Percentiles rank a stretch among this genome's conserved stretches.
Evolutionary conservation across 2,329 filamentous ascomycete genomes (phyloP).

Genomic region (Aschersonia sp.): DNA sequence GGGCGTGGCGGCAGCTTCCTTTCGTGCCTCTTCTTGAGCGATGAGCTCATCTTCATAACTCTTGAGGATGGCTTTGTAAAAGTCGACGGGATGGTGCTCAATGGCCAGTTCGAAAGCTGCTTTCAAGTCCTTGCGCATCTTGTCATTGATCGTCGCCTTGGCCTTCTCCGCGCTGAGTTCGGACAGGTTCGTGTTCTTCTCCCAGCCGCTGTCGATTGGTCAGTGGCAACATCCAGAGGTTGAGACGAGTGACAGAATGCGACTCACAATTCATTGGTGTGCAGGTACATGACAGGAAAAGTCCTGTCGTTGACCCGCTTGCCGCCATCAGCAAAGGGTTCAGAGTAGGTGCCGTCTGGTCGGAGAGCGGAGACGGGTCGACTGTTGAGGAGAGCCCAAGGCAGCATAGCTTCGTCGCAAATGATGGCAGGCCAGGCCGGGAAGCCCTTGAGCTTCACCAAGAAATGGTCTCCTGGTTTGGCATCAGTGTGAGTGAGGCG

Average conservation of each 20-base stretch:
- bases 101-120: constrained; percentile 69
- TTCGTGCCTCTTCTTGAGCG: constrained; percentile 35
- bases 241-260: not conserved
- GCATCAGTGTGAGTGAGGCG: constrained; percentile 62
- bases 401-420: constrained; percentile 89
- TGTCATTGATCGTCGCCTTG: constrained; percentile 52
- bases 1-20: constrained; percentile 23
- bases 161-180: constrained; percentile 64
- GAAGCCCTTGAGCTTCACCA: constrained; percentile 88
- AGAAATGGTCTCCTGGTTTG: constrained; percentile 80
- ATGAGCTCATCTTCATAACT: constrained; percentile 53
- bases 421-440: constrained; percentile 91
- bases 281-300: constrained; percentile 89
- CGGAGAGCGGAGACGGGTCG: constrained; percentile 76
- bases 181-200: constrained; percentile 67
- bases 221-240: not conserved
- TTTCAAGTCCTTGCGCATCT: constrained; percentile 67
- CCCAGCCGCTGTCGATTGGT: constrained; percentile 58
- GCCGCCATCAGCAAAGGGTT: constrained; percentile 75
- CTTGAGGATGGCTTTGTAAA: constrained; percentile 71
- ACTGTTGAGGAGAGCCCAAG: constrained; percentile 56
- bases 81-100: constrained; percentile 60
- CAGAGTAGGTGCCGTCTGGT: constrained; percentile 72
- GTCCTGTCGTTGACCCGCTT: constrained; percentile 75
- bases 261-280: constrained; percentile 93